Conservation (phyloP, 2,329 filamentous ascomycete species). For the Hymenoscyphus infarciens region DNA sequence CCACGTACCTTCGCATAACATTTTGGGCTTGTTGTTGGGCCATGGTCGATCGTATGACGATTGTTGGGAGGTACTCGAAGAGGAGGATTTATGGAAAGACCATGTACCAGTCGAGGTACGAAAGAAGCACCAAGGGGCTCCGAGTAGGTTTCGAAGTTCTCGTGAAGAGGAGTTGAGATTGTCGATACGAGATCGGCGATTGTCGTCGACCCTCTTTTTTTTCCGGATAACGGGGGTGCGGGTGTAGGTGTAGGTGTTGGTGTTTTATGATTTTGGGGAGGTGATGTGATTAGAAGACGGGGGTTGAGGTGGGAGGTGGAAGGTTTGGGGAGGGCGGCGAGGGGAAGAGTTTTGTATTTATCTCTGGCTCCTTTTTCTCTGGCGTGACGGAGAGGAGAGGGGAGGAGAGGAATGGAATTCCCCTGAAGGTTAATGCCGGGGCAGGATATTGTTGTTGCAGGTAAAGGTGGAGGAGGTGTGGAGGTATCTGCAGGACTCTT, state of each 20-base stretch:
- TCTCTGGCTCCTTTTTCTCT: not conserved
- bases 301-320: not conserved
- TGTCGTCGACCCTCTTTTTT: constrained; percentile 18
- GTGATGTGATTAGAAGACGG: not conserved
- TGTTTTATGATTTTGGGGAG: not conserved
- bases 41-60: constrained; percentile 27
- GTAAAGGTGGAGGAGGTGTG: constrained; percentile 2
- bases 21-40: constrained; percentile 38
- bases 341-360: not conserved
- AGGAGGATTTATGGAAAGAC: constrained; percentile 14
- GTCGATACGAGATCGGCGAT: constrained; percentile 28
- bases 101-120: constrained; percentile 27
- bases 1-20: constrained; percentile 43
- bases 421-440: constrained; percentile 9
- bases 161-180: constrained; percentile 14
- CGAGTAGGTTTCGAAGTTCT: constrained; percentile 12
- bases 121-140: constrained; percentile 13
- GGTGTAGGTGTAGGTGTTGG: not conserved
- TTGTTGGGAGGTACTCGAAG: constrained; percentile 11
- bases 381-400: not conserved
- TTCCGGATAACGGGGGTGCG: constrained; percentile 18
- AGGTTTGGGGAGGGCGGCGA: not conserved
- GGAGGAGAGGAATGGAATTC: not conserved
- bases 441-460: constrained; percentile 5
- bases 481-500: constrained; percentile 6